Percentiles rank a stretch among this genome's conserved stretches.
phyloP scores from a whole-genome alignment of 257 asterid genomes.

The Scutellaria barbata region DNA sequence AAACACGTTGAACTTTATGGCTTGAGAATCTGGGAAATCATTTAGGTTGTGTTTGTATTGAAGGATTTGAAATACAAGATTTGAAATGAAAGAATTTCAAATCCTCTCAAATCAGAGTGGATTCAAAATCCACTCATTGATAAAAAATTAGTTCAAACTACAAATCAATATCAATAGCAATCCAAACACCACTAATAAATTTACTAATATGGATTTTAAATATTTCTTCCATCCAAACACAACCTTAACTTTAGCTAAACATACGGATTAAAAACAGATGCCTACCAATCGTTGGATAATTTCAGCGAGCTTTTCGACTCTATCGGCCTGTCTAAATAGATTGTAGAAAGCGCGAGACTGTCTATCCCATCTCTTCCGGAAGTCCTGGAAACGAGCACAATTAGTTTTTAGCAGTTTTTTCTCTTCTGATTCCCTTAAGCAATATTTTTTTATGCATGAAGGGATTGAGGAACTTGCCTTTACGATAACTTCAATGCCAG shows the following conservation, averaged over 20 bases:
- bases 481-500: conserved; percentile 79
- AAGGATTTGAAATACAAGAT: no score
- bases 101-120: no score
- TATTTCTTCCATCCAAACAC: no score
- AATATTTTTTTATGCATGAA: background rate
- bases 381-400: conserved; percentile 60
- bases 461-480: conserved; percentile 54
- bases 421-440: background rate
- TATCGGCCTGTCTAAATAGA: conserved; percentile 94
- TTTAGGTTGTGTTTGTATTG: background rate
- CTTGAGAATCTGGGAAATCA: conserved; percentile 15
- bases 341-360: conserved; percentile 87
- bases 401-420: background rate
- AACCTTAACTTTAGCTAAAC: conserved; percentile 5
- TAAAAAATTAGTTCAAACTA: no score
- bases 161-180: no score
- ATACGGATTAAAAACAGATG: conserved; percentile 3
- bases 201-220: no score
- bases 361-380: conserved; percentile 85
- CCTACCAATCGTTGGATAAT: conserved; percentile 83
- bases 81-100: no score
- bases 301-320: conserved; percentile 90
- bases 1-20: background rate
- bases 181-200: no score
- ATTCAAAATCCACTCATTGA: no score